These are phyloP conservation scores for Strobilomyces dryophilus DNA, from an alignment of 768 basidiomycete genomes.

Conservation along the genomic window DNA sequence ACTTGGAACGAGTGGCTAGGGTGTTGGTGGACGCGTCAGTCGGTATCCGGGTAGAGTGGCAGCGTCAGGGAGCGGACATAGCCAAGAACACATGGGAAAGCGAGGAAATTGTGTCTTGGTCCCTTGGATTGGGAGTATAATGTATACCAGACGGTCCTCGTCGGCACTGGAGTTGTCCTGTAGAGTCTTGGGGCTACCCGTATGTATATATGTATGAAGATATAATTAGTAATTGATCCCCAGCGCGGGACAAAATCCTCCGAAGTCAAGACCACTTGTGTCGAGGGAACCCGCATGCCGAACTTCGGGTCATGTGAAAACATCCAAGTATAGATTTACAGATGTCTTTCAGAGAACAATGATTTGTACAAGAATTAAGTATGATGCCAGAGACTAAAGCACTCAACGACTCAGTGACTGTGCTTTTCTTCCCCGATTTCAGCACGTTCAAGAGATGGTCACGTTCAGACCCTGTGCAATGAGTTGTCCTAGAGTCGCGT, in stretches of 20 bases:
- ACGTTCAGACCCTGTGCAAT: constrained; percentile 34
- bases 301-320: too few species aligned
- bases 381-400: too few species aligned
- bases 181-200: background rate
- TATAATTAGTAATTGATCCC: too few species aligned
- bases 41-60: constrained; percentile 26
- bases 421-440: too few species aligned
- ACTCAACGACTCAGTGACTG: too few species aligned
- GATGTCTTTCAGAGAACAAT: too few species aligned
- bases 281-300: too few species aligned
- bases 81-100: constrained; percentile 26
- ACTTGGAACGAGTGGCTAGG: constrained; percentile 17
- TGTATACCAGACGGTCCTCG: background rate
- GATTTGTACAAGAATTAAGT: too few species aligned
- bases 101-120: constrained; percentile 25
- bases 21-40: constrained; percentile 27
- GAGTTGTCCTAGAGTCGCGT: constrained; percentile 31
- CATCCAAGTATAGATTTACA: too few species aligned
- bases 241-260: too few species aligned
- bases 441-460: constrained; percentile 3
- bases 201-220: background rate
- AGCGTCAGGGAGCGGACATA: constrained; percentile 11
- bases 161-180: background rate
- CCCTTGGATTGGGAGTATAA: constrained; percentile 19
- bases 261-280: too few species aligned